A percentile compares a stretch with the other conserved stretches of the same genome.
Conservation (phyloP, 2,329 filamentous ascomycete genomes). For the Dactylellina leptospora region DNA sequence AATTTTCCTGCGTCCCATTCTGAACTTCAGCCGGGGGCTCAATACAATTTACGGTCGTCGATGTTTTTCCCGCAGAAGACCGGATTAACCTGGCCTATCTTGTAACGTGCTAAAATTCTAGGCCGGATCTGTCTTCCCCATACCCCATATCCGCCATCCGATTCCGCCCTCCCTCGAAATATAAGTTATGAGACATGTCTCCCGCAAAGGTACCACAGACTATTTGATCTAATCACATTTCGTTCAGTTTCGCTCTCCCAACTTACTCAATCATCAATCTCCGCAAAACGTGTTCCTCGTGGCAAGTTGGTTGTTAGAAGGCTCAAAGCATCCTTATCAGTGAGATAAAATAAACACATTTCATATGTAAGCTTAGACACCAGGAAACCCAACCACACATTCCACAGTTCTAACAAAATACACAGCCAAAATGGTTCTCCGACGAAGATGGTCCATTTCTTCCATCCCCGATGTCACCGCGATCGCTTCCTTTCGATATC, state of each 20-base stretch:
- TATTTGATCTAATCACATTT: conserved; percentile 20
- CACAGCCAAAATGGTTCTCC: conserved; percentile 43
- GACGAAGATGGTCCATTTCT: conserved; percentile 51
- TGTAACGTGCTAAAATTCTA: conserved; percentile 41
- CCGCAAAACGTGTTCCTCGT: conserved; percentile 8
- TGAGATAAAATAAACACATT: background rate
- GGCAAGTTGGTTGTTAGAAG: background rate
- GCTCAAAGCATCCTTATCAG: background rate
- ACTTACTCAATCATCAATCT: background rate
- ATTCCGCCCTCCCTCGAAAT: conserved; percentile 29
- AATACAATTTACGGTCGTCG: conserved; percentile 7
- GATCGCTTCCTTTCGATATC: conserved; percentile 51
- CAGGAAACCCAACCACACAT: too few relatives aligned
- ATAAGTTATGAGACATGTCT: conserved; percentile 52
- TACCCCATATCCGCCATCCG: conserved; percentile 53
- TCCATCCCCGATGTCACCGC: conserved; percentile 39
- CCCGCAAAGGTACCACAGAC: conserved; percentile 15
- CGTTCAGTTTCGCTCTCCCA: background rate
- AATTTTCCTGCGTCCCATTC: conserved; percentile 28
- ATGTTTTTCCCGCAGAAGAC: conserved; percentile 24
- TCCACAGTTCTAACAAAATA: too few relatives aligned
- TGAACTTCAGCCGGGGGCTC: conserved; percentile 31
- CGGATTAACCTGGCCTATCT: conserved; percentile 47
- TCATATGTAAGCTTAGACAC: background rate
- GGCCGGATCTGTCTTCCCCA: conserved; percentile 48